Evolutionary conservation across 495 filamentous ascomycete genomes (phyloP), one percentile per base, ranked within the genome.

Genomic region (Tuber calosporum): DNA sequence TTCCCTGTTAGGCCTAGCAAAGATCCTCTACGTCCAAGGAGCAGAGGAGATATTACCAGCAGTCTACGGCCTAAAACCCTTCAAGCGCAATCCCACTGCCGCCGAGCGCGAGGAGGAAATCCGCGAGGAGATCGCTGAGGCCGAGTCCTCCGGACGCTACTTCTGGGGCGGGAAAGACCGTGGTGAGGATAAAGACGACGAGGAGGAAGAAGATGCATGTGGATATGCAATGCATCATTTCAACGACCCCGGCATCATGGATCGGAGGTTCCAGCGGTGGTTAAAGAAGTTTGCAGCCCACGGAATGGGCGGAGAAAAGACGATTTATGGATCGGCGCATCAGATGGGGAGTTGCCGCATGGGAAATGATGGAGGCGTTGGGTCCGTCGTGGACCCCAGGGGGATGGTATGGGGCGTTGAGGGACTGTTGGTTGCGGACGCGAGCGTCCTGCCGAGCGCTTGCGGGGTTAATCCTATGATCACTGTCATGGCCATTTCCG

Each of bases 391-490:
- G 4, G 90, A 94, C 81, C 83, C 88, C 0, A 83, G 85, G 68
- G 93, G 93, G 1, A 86, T 85, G 77, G 92, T 95, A 4, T 96
- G 92, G 92, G 93, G 88, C 0, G 86, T 87, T 0, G 83, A 90
- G 67, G 89, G 88, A 0, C 73, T 97, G 77, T 95, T 90, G 79
- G 89, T 97, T 3, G 87, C 89, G 3, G 94, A 98, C 84, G 91
- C 93, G 39, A 96, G 92, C 76, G 89, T 97, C 0, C 93, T 97
- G 75, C 94, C 94, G 0, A 91, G 89, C 72, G 93, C 94, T 7
- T 93, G 90, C 77, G 94, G 94, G 7, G 93, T 96, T 17, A 97
- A 97, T 81, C 94, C 93, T 4, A 97, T 97, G 94, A 84, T 97
- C 43, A 96, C 93, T 66, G 90, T 86, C 72, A 95, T 97, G 93